Conservation (phyloP, 2,329 filamentous ascomycete species). For the Fusarium coicis region DNA sequence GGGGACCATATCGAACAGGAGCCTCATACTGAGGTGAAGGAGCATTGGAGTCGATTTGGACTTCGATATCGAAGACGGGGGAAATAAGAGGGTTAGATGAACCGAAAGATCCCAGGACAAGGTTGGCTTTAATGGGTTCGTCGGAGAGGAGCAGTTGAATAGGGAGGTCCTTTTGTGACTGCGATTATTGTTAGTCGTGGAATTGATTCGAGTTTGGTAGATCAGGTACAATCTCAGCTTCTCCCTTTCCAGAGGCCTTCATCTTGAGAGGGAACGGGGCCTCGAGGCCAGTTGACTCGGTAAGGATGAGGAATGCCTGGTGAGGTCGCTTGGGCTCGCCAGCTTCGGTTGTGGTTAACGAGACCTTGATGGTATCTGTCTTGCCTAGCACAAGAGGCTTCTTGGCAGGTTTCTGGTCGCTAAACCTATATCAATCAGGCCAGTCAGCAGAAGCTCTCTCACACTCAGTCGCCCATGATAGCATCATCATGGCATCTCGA, state of each 20-base stretch:
- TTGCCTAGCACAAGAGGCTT: conserved; percentile 72
- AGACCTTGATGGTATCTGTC: conserved; percentile 81
- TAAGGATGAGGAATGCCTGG: conserved; percentile 89
- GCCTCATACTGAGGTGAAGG: conserved; percentile 70
- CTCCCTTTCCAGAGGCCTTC: conserved; percentile 89
- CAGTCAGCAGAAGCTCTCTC: conserved; percentile 36
- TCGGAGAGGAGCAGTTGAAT: conserved; percentile 77
- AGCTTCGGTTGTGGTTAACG: conserved; percentile 83
- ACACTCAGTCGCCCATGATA: background rate
- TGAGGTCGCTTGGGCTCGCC: conserved; percentile 86
- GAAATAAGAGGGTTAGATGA: conserved; percentile 73
- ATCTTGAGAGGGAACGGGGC: conserved; percentile 85
- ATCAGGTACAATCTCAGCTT: conserved; percentile 79
- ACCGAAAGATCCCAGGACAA: conserved; percentile 90
- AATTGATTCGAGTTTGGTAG: background rate
- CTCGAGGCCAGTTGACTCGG: conserved; percentile 83
- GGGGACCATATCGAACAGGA: conserved; percentile 84
- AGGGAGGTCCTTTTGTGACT: conserved; percentile 92
- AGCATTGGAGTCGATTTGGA: conserved; percentile 71
- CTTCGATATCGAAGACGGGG: conserved; percentile 77
- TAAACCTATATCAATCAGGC: conserved; percentile 61
- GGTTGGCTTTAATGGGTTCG: conserved; percentile 78
- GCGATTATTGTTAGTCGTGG: conserved; percentile 42
- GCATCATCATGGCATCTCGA: conserved; percentile 32
- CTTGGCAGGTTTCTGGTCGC: conserved; percentile 67